These are phyloP conservation scores for Ganoderma sinense DNA, from an alignment of 1,284 basidiomycete species.

Conservation along the genomic window DNA sequence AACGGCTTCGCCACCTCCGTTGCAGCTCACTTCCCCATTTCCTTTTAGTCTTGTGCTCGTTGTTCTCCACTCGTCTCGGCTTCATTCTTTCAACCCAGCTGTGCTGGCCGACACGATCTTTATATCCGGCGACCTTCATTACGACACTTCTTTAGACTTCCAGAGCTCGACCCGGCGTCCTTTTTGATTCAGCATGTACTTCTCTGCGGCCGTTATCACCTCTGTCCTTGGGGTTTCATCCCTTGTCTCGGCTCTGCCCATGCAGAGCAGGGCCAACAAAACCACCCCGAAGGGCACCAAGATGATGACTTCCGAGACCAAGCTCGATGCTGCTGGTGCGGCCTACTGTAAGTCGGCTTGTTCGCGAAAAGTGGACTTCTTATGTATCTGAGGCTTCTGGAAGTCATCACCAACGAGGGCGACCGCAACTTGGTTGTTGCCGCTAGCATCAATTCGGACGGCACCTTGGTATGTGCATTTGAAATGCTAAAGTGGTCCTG, in stretches of 20 bases:
- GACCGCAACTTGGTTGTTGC: conserved; percentile 31
- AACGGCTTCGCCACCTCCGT: background rate
- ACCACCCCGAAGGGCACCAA: background rate
- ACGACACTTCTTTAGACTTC: conserved; percentile 1
- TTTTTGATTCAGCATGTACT: conserved; percentile 17
- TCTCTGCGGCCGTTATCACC: conserved; percentile 21
- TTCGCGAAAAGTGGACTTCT: too few species aligned
- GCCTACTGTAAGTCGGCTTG: conserved; percentile 22
- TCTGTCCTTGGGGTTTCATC: conserved; percentile 21
- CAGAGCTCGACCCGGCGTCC: background rate
- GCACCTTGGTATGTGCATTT: conserved; percentile 26
- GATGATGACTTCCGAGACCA: conserved; percentile 22
- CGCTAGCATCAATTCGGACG: conserved; percentile 31
- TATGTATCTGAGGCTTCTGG: background rate
- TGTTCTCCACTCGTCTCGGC: conserved; percentile 4
- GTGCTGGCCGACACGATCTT: conserved; percentile 21
- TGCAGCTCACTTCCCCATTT: conserved; percentile 17
- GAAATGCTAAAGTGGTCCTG: background rate
- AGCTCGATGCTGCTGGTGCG: conserved; percentile 21
- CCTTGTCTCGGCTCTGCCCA: conserved; percentile 22
- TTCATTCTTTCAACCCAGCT: conserved; percentile 19
- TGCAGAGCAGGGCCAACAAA: conserved; percentile 13
- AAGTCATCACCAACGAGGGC: conserved; percentile 36
- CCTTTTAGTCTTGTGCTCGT: conserved; percentile 9
- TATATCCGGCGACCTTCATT: conserved; percentile 10